phyloP scores from a whole-genome alignment of 2,329 filamentous ascomycete genomes.

The Fusarium xyrophilum region DNA sequence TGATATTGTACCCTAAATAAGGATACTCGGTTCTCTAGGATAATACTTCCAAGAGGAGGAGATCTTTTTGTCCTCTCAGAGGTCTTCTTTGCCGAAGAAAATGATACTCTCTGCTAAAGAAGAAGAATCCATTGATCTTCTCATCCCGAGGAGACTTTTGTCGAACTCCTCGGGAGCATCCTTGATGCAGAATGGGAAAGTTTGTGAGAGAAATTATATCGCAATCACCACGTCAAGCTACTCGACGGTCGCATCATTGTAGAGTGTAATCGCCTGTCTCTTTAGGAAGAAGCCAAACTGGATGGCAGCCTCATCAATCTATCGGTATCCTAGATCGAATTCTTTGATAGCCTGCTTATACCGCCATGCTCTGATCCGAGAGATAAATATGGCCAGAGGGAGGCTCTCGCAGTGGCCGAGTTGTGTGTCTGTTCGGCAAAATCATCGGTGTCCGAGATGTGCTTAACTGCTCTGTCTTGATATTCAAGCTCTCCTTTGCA shows the following conservation, averaged over 20 bases:
- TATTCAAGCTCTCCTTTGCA: too few relatives aligned
- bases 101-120: too few relatives aligned
- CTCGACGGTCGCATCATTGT: background rate
- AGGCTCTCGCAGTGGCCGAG: too few relatives aligned
- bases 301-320: background rate
- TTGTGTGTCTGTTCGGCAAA: too few relatives aligned
- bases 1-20: too few relatives aligned
- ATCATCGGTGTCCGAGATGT: too few relatives aligned
- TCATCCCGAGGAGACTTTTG: background rate
- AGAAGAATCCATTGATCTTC: too few relatives aligned
- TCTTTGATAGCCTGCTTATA: too few relatives aligned
- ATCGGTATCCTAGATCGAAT: too few relatives aligned
- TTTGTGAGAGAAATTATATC: background rate
- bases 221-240: fast-evolving
- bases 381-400: background rate
- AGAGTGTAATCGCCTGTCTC: fast-evolving
- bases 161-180: background rate
- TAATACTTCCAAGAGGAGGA: too few relatives aligned
- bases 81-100: background rate
- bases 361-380: background rate
- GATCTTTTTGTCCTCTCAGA: background rate
- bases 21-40: background rate
- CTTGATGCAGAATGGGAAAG: background rate
- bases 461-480: too few relatives aligned
- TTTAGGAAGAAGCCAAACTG: background rate